phyloP scores from a whole-genome alignment of 495 filamentous ascomycete genomes.

The Parathielavia hyrcaniae region DNA sequence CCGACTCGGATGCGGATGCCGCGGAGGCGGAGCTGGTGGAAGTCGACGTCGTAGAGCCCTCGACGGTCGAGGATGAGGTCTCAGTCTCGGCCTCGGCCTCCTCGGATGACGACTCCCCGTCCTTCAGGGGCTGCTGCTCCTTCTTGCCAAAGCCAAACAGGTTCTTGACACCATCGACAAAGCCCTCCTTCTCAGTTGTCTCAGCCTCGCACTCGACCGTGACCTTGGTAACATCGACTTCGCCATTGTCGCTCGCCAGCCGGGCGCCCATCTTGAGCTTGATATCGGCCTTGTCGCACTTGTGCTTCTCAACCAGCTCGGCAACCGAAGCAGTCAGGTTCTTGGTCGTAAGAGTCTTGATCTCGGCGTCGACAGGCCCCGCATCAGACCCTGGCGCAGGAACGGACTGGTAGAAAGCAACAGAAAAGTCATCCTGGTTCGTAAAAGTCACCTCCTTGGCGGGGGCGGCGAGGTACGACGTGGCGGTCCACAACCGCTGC shows the following conservation, averaged over 20 bases:
- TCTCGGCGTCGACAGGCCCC: constrained; percentile 44
- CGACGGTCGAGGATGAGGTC: constrained; percentile 39
- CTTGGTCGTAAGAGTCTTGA: constrained; percentile 54
- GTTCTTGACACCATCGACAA: constrained; percentile 88
- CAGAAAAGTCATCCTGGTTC: constrained; percentile 76
- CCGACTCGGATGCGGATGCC: constrained; percentile 36
- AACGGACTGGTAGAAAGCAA: constrained; percentile 70
- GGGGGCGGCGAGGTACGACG: constrained; percentile 66
- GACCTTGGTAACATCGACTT: constrained; percentile 70
- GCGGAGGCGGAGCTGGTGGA: constrained; percentile 41
- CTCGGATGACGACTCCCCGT: constrained; percentile 46
- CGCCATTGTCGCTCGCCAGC: constrained; percentile 66
- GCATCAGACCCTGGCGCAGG: constrained; percentile 32
- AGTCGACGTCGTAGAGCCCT: constrained; percentile 35
- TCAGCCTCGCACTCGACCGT: constrained; percentile 79
- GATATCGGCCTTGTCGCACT: constrained; percentile 70
- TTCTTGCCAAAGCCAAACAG: constrained; percentile 88
- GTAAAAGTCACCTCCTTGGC: constrained; percentile 81
- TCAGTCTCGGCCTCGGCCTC: constrained; percentile 44
- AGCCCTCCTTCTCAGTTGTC: constrained; percentile 62
- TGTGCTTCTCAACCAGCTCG: constrained; percentile 65
- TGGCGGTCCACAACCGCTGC: constrained; percentile 68
- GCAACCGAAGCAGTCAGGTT: constrained; percentile 81
- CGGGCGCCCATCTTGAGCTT: constrained; percentile 70
- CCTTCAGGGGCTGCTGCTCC: constrained; percentile 73